phyloP scores from a whole-genome alignment of 805 yeast species.

The Wickerhamomyces queroliae region DNA sequence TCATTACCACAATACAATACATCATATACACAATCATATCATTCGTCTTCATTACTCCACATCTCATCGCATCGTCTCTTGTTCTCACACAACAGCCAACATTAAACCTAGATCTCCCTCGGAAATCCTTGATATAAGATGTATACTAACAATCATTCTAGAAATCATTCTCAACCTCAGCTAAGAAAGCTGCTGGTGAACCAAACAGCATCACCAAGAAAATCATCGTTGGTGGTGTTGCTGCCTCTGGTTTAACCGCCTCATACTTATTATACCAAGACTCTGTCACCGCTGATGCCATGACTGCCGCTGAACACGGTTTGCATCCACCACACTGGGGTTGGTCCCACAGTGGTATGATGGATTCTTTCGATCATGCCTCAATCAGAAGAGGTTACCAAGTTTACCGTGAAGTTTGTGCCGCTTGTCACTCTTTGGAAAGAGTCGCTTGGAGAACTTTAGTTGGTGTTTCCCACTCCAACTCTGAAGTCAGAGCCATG shows the following conservation, averaged over 20 bases:
- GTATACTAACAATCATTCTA: conserved; percentile 11
- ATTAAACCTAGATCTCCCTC: too few relatives aligned
- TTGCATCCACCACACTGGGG: conserved; percentile 89
- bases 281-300: conserved; percentile 83
- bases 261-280: conserved; percentile 80
- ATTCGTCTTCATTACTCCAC: too few relatives aligned
- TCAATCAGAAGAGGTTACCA: conserved; percentile 98
- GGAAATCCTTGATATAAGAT: not conserved
- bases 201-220: conserved; percentile 35
- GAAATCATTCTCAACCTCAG: conserved; percentile 29
- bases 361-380: conserved; percentile 87
- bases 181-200: conserved; percentile 29
- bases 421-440: conserved; percentile 96
- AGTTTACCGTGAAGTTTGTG: conserved; percentile 98
- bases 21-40: too few relatives aligned
- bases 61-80: too few relatives aligned
- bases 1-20: too few relatives aligned
- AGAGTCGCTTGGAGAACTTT: conserved; percentile 98
- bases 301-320: conserved; percentile 99
- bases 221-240: conserved; percentile 55
- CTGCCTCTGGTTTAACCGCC: conserved; percentile 73
- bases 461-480: conserved; percentile 94
- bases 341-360: conserved; percentile 94
- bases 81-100: too few relatives aligned
- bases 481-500: conserved; percentile 85